These are phyloP conservation scores for Eucalyptus coolabah DNA, from an alignment of 345 rosid genomes.

Conservation along the genomic window DNA sequence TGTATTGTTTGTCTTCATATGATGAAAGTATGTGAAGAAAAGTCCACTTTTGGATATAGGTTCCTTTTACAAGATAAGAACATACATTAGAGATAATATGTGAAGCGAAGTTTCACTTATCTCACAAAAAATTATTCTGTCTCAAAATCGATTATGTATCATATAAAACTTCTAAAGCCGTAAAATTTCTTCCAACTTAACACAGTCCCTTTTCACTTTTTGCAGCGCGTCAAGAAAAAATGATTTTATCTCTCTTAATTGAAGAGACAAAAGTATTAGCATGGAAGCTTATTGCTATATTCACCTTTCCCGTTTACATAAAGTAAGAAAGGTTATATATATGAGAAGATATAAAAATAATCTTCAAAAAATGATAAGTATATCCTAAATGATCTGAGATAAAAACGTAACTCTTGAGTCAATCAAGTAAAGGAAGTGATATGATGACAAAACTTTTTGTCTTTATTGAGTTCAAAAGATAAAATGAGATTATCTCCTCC, in stretches of 20 bases:
- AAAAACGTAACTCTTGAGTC: fast-evolving
- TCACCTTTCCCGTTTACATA: neutral
- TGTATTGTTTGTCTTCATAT: neutral
- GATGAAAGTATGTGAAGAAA: neutral
- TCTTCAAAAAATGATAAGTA: neutral
- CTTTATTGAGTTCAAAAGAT: neutral
- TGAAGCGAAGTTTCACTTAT: neutral
- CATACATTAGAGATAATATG: neutral
- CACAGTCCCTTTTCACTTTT: neutral
- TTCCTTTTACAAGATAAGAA: neutral
- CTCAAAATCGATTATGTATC: neutral
- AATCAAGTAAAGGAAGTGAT: neutral
- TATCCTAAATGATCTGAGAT: neutral
- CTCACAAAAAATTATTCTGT: neutral
- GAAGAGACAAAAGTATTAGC: neutral
- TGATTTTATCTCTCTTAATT: neutral
- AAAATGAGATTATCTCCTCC: neutral
- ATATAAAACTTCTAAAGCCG: neutral
- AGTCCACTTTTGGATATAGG: neutral
- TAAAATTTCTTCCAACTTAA: neutral
- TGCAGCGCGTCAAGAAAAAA: neutral
- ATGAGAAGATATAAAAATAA: neutral
- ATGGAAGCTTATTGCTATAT: neutral
- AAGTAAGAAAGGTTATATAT: neutral
- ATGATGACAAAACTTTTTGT: neutral